A percentile compares a stretch with the other conserved stretches of the same genome.
phyloP scores from a whole-genome alignment of 1,284 basidiomycete genomes.

The Pseudozyma flocculosa region DNA sequence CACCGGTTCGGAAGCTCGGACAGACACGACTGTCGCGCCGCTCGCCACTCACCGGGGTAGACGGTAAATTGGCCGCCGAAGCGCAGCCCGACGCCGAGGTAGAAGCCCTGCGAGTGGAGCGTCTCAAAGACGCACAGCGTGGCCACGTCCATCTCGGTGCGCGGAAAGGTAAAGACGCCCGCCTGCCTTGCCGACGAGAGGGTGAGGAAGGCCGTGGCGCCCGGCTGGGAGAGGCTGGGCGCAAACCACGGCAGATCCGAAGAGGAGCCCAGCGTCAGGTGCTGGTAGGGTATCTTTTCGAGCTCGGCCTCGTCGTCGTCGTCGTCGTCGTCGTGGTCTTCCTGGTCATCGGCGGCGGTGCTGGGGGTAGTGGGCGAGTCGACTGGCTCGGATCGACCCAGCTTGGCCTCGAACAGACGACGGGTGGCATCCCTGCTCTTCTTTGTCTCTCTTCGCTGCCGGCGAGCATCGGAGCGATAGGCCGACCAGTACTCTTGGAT shows the following conservation, averaged over 20 bases:
- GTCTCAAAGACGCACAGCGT: constrained; percentile 76
- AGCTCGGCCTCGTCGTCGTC: constrained; percentile 65
- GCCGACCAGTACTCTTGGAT: background rate
- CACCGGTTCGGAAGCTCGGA: no score
- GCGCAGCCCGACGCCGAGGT: constrained; percentile 80
- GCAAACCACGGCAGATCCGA: constrained; percentile 25
- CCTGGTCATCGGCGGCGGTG: constrained; percentile 2
- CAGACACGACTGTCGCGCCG: no score
- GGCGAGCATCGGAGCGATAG: background rate
- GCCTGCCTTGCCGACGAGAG: constrained; percentile 68
- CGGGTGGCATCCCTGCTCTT: no score
- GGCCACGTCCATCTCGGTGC: constrained; percentile 68
- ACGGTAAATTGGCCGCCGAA: constrained; percentile 96
- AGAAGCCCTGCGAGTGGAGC: constrained; percentile 77
- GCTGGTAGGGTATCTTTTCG: constrained; percentile 59
- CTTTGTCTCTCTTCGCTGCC: no score
- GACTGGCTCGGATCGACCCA: no score
- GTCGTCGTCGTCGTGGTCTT: constrained; percentile 43
- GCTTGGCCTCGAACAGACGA: no score
- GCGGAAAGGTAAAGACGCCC: constrained; percentile 76
- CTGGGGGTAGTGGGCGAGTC: no score
- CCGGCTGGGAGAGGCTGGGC: constrained; percentile 4
- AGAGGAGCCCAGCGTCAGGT: constrained; percentile 13
- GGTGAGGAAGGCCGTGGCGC: constrained; percentile 60
- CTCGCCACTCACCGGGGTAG: constrained; percentile 78